A percentile compares a stretch with the other conserved stretches of the same genome.
Conservation (phyloP, 2,329 filamentous ascomycete species). For the Daldinia sp. region DNA sequence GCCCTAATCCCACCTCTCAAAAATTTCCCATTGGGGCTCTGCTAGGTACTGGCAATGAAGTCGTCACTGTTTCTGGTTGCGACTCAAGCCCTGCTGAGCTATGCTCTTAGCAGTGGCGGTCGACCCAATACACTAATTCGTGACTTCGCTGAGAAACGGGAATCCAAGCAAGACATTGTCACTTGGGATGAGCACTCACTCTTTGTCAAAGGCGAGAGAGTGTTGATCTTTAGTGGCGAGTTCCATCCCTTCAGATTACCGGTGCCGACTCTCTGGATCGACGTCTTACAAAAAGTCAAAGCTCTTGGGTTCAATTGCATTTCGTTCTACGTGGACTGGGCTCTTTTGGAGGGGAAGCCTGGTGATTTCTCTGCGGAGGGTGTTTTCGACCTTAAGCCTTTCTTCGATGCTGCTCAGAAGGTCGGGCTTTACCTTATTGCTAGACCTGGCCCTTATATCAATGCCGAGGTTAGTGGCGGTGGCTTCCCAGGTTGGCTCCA, state of each 20-base stretch:
- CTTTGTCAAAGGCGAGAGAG: slow-evolving; percentile 73
- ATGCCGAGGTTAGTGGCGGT: slow-evolving; percentile 78
- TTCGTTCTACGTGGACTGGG: slow-evolving; percentile 85
- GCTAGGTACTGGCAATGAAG: slow-evolving; percentile 33
- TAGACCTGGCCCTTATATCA: slow-evolving; percentile 79
- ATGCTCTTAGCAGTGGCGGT: slow-evolving; percentile 31
- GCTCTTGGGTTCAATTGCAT: slow-evolving; percentile 83
- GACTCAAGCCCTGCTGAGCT: slow-evolving; percentile 37
- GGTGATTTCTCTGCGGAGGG: slow-evolving; percentile 78
- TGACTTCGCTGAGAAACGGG: slow-evolving; percentile 31
- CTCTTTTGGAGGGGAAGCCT: slow-evolving; percentile 77
- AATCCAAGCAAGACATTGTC: slow-evolving; percentile 52
- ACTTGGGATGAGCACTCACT: slow-evolving; percentile 77
- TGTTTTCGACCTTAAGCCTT: slow-evolving; percentile 77
- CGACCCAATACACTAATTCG: slow-evolving; percentile 34
- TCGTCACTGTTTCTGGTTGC: slow-evolving; percentile 33
- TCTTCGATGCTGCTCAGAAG: slow-evolving; percentile 79
- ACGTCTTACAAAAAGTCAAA: slow-evolving; percentile 86
- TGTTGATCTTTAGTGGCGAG: slow-evolving; percentile 76
- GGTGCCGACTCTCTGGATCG: slow-evolving; percentile 67
- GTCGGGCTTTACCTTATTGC: slow-evolving; percentile 82
- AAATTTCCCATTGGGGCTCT: background rate
- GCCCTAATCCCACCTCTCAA: background rate
- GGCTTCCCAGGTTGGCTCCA: slow-evolving; percentile 86
- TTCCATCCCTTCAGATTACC: slow-evolving; percentile 70